A percentile compares a stretch with the other conserved stretches of the same genome.
Evolutionary conservation across 805 yeast species (phyloP).

Genomic region (Priceomyces haplophilus): DNA sequence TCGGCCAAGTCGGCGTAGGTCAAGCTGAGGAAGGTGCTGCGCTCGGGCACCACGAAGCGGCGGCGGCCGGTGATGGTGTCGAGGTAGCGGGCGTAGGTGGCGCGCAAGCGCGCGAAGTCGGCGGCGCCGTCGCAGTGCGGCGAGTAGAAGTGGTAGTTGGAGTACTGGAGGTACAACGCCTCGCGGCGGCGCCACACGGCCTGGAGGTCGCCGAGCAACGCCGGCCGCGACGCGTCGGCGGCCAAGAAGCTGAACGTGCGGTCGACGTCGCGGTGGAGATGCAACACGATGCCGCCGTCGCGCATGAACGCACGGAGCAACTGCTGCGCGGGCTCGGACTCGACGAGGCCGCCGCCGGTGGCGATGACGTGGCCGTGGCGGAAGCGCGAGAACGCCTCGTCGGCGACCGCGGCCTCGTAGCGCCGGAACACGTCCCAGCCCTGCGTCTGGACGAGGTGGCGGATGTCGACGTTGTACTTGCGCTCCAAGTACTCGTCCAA

Average conservation of each 20-base stretch:
- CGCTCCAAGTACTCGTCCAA: conserved; percentile 71
- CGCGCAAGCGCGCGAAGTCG: conserved; percentile 57
- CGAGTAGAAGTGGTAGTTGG: conserved; percentile 74
- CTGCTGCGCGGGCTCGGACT: conserved; percentile 63
- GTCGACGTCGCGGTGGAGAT: conserved; percentile 82
- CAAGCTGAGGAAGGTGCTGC: conserved; percentile 71
- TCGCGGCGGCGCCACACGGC: conserved; percentile 85
- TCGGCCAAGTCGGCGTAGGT: conserved; percentile 60
- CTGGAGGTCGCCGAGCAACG: conserved; percentile 73
- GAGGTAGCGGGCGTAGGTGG: conserved; percentile 57
- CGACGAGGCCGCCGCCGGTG: conserved; percentile 97
- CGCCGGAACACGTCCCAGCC: conserved; percentile 91
- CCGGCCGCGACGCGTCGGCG: conserved; percentile 83
- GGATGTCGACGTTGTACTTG: conserved; percentile 48
- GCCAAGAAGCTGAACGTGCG: conserved; percentile 73
- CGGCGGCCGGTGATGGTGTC: conserved; percentile 57
- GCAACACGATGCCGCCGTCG: conserved; percentile 77
- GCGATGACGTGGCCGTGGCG: conserved; percentile 65
- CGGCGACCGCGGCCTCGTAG: conserved; percentile 57
- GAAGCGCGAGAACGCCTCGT: conserved; percentile 42
- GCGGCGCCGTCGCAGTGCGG: conserved; percentile 58
- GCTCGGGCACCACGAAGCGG: conserved; percentile 38
- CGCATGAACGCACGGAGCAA: conserved; percentile 52
- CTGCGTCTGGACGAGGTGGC: conserved; percentile 54
- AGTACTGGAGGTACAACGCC: conserved; percentile 72